Evolutionary conservation across 2,329 filamentous ascomycete genomes (phyloP), one percentile per base, ranked within the genome.

Genomic region (Phymatotrichopsis omnivora): DNA sequence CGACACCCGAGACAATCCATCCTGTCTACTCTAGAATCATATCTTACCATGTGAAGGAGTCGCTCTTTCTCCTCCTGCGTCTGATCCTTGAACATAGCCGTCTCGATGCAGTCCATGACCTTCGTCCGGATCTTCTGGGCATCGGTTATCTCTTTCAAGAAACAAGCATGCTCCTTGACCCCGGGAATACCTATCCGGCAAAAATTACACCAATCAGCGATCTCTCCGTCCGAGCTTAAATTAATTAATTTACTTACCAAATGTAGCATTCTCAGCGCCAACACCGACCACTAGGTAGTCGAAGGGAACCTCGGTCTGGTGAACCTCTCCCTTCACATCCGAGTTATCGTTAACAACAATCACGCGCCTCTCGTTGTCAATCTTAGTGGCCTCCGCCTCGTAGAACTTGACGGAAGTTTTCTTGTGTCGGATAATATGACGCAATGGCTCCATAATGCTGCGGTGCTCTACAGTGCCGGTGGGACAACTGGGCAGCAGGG

Each of bases 31-130:
- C 24, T 6, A 4, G 19, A 39, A 7, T 11, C 19, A 39, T 14
- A 32, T n/a, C 83, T 34, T 44, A 98, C 91, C 87, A 96, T 96
- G 74, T 96, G 89, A 64, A 98, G 75, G 60, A 98, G 78, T 57
- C 91, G 85, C 70, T 93, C 81, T 62, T 93, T 72, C 68, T 98
- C 93, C 56, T 91, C 85, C 12, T 75, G 70, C 28, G 76, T 73
- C 70, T 98, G 91, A 62, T 86, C 89, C 76, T 96, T 96, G 80
- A 98, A 95, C 52, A 85, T 89, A 41, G 91, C 91, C 27, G 89
- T 95, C 71, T 98, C 91, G 58, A 94, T 87, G 65, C 91, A 98
- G 70, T 98, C 91, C 91, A 98, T 98, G 67, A 98, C 95, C 68
- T 85, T 86, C 74, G 89, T 95, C 62, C 91, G 85, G 63, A 98